phyloP scores from a whole-genome alignment of 805 yeast genomes.

The Naumovozyma castellii region DNA sequence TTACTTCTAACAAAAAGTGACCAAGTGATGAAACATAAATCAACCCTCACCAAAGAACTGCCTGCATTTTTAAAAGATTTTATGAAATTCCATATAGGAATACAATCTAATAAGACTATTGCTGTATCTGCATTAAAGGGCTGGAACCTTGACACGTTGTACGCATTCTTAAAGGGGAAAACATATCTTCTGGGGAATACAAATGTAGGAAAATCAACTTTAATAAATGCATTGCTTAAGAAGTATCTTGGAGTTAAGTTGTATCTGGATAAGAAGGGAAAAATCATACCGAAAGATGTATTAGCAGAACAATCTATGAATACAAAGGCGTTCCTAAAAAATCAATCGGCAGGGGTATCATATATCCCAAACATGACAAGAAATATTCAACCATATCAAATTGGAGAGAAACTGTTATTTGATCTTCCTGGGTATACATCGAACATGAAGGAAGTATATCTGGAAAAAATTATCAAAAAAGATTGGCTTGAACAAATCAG shows the following conservation, averaged over 20 bases:
- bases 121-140: conserved; percentile 19
- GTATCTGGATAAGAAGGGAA: conserved; percentile 5
- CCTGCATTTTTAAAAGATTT: conserved; percentile 28
- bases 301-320: conserved; percentile 1
- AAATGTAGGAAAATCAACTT: conserved; percentile 61
- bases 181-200: conserved; percentile 55
- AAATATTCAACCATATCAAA: conserved; percentile 34
- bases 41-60: conserved; percentile 17
- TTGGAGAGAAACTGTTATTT: conserved; percentile 25
- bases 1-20: conserved; percentile 27
- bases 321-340: conserved; percentile 5
- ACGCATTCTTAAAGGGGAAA: conserved; percentile 18
- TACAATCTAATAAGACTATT: conserved; percentile 20
- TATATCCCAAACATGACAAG: conserved; percentile 67
- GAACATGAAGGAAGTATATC: conserved; percentile 13
- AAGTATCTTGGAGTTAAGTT: conserved; percentile 16
- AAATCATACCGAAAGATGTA: conserved; percentile 3
- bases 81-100: conserved; percentile 24
- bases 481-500: conserved; percentile 25
- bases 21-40: conserved; percentile 21
- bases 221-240: conserved; percentile 41
- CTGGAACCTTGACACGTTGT: conserved; percentile 24
- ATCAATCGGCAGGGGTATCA: conserved; percentile 30
- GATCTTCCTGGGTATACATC: conserved; percentile 35
- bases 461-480: conserved; percentile 24